Conservation (phyloP, 768 basidiomycete species). For the Phaeotremella skinneri region DNA sequence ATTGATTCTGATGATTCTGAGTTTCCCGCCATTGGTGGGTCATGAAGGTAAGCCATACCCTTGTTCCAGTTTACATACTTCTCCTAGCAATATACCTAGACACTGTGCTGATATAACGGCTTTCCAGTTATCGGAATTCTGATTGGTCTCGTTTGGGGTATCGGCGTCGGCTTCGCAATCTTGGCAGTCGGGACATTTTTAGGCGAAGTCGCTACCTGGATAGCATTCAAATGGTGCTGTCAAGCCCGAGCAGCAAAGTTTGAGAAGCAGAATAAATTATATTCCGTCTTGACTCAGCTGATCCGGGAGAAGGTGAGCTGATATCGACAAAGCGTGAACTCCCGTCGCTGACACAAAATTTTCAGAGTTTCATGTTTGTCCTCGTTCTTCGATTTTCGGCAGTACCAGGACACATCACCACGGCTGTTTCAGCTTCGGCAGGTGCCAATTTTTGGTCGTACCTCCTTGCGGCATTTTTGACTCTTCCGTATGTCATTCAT, state of each 20-base stretch:
- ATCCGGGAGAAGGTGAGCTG: conserved; percentile 44
- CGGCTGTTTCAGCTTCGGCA: conserved; percentile 46
- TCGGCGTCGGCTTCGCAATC: conserved; percentile 44
- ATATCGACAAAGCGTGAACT: not conserved
- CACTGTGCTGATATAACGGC: conserved; percentile 1
- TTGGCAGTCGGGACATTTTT: conserved; percentile 48
- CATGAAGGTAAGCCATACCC: conserved; percentile 34
- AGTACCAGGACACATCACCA: conserved; percentile 48
- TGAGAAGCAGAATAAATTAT: conserved; percentile 48
- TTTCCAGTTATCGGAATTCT: conserved; percentile 43
- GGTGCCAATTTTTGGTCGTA: conserved; percentile 47
- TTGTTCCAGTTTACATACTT: not conserved
- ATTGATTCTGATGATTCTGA: conserved; percentile 36
- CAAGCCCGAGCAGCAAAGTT: conserved; percentile 47
- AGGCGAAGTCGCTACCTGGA: conserved; percentile 46
- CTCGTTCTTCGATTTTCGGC: conserved; percentile 48
- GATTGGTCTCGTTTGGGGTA: conserved; percentile 41
- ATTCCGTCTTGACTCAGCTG: conserved; percentile 42
- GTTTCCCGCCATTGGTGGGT: conserved; percentile 44
- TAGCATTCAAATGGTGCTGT: conserved; percentile 47
- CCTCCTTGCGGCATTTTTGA: conserved; percentile 45
- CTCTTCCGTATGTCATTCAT: conserved; percentile 33
- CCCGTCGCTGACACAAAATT: conserved; percentile 5
- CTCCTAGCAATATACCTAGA: not conserved
- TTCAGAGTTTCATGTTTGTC: conserved; percentile 47